Conservation (phyloP, 2,329 filamentous ascomycete species). For the Zelopaecilomyces penicillatus region DNA sequence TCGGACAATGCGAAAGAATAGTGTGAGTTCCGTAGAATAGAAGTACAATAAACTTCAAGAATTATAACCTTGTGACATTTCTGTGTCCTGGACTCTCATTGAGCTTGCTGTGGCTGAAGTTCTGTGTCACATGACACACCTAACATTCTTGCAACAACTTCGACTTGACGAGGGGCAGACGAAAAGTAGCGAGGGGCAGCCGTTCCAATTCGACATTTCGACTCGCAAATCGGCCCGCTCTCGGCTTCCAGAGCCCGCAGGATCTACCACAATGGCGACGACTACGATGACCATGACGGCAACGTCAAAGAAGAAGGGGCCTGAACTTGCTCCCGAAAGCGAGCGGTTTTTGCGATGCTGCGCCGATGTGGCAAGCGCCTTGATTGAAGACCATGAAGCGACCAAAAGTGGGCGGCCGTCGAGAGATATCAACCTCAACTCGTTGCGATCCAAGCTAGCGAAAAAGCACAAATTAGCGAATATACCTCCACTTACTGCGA, state of each 20-base stretch:
- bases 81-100: no score
- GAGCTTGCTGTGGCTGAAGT: no score
- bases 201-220: no score
- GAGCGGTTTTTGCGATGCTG: conserved; percentile 91
- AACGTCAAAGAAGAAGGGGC: conserved; percentile 62
- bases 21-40: no score
- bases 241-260: background rate
- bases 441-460: conserved; percentile 73
- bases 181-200: background rate
- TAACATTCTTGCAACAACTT: no score
- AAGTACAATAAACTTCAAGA: no score
- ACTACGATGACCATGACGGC: conserved; percentile 58
- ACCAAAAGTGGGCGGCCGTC: conserved; percentile 64
- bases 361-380: conserved; percentile 84
- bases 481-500: conserved; percentile 87
- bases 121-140: no score
- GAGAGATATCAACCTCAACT: conserved; percentile 89
- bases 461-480: conserved; percentile 87
- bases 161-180: conserved; percentile 1
- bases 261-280: conserved; percentile 28
- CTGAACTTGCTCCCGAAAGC: conserved; percentile 80
- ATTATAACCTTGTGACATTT: no score
- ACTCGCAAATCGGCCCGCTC: background rate
- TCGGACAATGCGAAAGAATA: no score
- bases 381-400: conserved; percentile 90